Evolutionary conservation across 2,329 filamentous ascomycete species (phyloP).

Genomic region (Trichoderma breve): DNA sequence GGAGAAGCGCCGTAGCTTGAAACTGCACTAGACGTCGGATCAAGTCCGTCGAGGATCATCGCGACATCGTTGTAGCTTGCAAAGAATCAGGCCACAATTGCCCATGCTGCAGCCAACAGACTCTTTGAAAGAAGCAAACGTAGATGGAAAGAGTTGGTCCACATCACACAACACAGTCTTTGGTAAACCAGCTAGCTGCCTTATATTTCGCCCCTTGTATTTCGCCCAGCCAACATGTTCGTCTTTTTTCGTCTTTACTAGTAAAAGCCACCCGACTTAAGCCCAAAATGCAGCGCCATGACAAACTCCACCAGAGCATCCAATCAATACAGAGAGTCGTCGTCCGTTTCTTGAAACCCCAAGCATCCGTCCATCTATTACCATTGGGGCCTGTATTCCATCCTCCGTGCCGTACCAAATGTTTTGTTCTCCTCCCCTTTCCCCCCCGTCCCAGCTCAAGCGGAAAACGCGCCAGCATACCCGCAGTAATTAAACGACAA

Average conservation of each 20-base stretch:
- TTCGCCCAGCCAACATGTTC: neutral
- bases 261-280: neutral
- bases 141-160: neutral
- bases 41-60: neutral
- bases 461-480: constrained; percentile 2
- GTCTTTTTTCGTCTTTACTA: neutral
- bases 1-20: constrained; percentile 5
- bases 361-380: constrained; percentile 1
- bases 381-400: neutral
- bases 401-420: neutral
- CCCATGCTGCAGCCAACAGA: neutral
- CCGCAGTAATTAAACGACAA: constrained; percentile 3
- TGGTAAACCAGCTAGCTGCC: neutral
- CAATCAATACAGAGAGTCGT: neutral
- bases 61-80: neutral
- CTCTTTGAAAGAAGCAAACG: neutral
- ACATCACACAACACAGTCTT: neutral
- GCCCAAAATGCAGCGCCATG: constrained; percentile 11
- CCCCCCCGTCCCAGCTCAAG: neutral
- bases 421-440: neutral
- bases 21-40: neutral
- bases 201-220: neutral
- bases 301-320: constrained; percentile 2
- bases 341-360: neutral
- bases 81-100: neutral